Evolutionary conservation across 352 stramenopile species (phyloP), one percentile per base, ranked within the genome.

Genomic region (Pythium plurisporium): DNA sequence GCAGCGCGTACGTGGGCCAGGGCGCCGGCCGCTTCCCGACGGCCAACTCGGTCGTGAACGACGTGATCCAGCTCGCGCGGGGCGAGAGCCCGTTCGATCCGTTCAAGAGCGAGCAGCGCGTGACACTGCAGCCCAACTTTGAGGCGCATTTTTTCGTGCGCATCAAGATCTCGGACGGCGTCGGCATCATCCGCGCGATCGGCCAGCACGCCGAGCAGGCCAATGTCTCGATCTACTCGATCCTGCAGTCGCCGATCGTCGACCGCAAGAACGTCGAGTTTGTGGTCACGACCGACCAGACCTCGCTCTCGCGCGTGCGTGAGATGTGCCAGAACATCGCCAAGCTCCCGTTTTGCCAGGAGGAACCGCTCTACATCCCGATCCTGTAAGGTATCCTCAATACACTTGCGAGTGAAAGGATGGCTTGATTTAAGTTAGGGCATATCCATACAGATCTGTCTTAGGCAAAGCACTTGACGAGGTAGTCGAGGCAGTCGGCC

Each of bases 151-250:
- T 98, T 70, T 99, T 98, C 70, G 91, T 98, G 54, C 90, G 95
- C 51, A 96, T 98, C 54, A 94, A 85, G 37, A 98, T 98, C 67
- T 73, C 76, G 25, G 95, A 98, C 69, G 76, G 79, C 42, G 73
- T 98, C 40, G 96, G 96, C 34, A 97, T 99, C 65, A 98, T 98
- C 54, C 80, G 92, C 58, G 77, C 92, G 56, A 94, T 98, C 31
- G 96, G 96, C 31, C 87, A 98, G 63, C 69, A 98, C 58, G 96
- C 94, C 36, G 96, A 98, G 72, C 80, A 97, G 57, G 82, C 95
- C 65, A 87, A 89, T 47, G 94, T 99, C 36, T 98, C 90, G 29
- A 98, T 99, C 72, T 96, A 98, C 81, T 97, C 94, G 50, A 98
- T 99, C 66, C 73, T 99, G 42, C 95, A 98, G 69, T 96, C 97